phyloP scores from a whole-genome alignment of 139 green algal genomes.

The Edaphochlamys debaryana region DNA sequence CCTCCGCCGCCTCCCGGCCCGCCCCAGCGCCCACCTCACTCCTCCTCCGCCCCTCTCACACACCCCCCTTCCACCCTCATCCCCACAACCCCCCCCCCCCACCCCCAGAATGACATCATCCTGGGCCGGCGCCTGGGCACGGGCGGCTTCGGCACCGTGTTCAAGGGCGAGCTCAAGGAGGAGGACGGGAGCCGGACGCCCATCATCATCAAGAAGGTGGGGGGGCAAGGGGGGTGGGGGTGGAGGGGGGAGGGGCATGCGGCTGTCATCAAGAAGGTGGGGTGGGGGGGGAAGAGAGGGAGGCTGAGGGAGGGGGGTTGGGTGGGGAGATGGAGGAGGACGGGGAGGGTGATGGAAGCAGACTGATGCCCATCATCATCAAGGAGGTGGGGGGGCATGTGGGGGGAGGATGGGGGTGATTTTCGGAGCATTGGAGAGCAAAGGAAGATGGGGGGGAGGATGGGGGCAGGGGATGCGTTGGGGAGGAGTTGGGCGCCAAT shows the following conservation, averaged over 20 bases:
- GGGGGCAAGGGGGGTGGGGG: not conserved
- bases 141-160: constrained; percentile 96
- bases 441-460: no score
- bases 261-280: not conserved
- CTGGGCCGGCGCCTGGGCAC: constrained; percentile 87
- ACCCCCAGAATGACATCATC: constrained; percentile 76
- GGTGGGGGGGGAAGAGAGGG: not conserved
- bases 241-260: not conserved
- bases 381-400: no score
- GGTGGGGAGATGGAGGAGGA: not conserved
- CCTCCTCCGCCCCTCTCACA: no score
- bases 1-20: no score
- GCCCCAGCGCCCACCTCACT: no score
- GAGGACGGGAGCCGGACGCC: constrained; percentile 43
- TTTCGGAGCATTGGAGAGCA: no score
- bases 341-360: not conserved
- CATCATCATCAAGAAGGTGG: constrained; percentile 84
- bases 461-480: no score
- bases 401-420: no score
- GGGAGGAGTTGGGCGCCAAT: no score
- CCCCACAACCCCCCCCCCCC: not conserved
- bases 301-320: not conserved
- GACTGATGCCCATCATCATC: no score
- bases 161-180: constrained; percentile 68
- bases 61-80: no score